These are phyloP conservation scores for Paragyromitra xinjiangensis DNA, from an alignment of 495 filamentous ascomycete species.

Conservation along the genomic window DNA sequence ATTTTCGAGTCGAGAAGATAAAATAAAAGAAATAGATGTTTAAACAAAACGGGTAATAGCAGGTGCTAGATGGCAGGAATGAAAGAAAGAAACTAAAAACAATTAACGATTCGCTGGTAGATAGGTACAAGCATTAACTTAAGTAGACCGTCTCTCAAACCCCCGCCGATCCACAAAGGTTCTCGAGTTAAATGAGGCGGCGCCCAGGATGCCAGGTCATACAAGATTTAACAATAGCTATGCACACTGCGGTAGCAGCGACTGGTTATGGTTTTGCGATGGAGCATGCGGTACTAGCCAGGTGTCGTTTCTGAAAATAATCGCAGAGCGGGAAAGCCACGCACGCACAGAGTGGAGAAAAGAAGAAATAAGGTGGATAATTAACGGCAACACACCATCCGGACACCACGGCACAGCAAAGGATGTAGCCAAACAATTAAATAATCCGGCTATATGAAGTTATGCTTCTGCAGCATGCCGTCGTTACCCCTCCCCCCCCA, in stretches of 20 bases:
- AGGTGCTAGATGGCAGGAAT: background rate
- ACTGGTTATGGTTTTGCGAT: slow-evolving; percentile 12
- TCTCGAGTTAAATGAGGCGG: slow-evolving; percentile 24
- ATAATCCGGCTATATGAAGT: slow-evolving; percentile 5
- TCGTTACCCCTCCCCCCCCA: background rate
- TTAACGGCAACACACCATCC: slow-evolving; percentile 22
- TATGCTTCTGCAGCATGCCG: slow-evolving; percentile 11
- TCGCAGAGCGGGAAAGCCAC: slow-evolving; percentile 8
- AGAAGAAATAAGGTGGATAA: background rate
- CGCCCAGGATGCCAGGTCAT: slow-evolving; percentile 25
- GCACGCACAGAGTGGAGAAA: background rate
- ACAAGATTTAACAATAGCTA: slow-evolving; percentile 20
- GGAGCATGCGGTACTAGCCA: slow-evolving; percentile 18
- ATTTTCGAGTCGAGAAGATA: background rate
- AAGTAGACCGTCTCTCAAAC: slow-evolving; percentile 21
- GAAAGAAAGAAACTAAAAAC: background rate
- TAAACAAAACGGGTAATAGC: no score
- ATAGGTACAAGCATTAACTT: slow-evolving; percentile 34
- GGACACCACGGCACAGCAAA: slow-evolving; percentile 20
- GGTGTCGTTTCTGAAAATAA: slow-evolving; percentile 24
- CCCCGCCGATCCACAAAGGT: slow-evolving; percentile 11
- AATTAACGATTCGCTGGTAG: background rate
- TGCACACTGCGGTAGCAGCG: slow-evolving; percentile 24
- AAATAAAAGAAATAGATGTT: background rate
- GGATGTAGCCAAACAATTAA: background rate